Percentiles rank a stretch among this genome's conserved stretches.
Evolutionary conservation across 345 rosid species (phyloP).

Genomic region (Arabidopsis arenosa): DNA sequence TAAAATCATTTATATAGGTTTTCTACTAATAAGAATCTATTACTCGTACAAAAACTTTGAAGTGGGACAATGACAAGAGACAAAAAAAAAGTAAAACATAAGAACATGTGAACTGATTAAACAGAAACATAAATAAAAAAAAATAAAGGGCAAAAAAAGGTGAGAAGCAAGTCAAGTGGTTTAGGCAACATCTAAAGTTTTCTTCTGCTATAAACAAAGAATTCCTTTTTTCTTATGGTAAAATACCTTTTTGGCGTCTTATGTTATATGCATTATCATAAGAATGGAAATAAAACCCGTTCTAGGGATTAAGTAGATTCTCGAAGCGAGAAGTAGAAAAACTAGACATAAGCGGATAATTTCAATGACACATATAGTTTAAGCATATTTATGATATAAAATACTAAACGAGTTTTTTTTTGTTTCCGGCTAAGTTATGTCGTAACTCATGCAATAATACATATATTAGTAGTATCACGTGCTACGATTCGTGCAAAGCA

Average conservation of each 20-base stretch:
- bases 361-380: too few relatives aligned
- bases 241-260: neutral
- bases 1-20: slow-evolving; percentile 29
- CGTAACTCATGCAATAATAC: neutral
- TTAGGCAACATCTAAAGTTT: slow-evolving; percentile 39
- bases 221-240: slow-evolving; percentile 2
- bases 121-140: neutral
- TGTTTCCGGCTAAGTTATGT: neutral
- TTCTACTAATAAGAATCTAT: slow-evolving; percentile 37
- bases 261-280: neutral
- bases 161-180: slow-evolving; percentile 29
- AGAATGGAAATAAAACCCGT: neutral
- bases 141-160: neutral
- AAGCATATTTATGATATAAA: too few relatives aligned
- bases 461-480: slow-evolving; percentile 11
- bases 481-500: slow-evolving; percentile 19
- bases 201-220: slow-evolving; percentile 46
- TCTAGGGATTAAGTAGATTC: neutral
- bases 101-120: slow-evolving; percentile 32
- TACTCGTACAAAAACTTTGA: slow-evolving; percentile 30
- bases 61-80: slow-evolving; percentile 45
- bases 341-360: neutral
- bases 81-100: slow-evolving; percentile 32
- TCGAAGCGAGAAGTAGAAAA: neutral
- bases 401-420: too few relatives aligned